Conservation (phyloP, 176 grass and related monocot species). For the Oryza meridionalis region DNA sequence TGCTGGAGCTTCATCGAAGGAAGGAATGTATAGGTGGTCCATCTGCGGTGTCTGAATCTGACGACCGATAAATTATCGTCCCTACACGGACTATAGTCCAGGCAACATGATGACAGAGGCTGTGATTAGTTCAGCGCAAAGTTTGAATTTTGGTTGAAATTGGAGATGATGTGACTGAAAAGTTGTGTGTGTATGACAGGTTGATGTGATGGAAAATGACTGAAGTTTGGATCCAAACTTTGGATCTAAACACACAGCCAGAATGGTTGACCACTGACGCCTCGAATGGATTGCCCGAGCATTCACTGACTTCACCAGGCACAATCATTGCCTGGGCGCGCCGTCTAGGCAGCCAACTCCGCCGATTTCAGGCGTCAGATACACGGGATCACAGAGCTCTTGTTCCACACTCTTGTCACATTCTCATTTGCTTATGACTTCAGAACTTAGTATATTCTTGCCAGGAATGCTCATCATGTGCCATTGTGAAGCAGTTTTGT, state of each 20-base stretch:
- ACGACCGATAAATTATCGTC: conserved; percentile 42
- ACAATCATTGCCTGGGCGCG: conserved; percentile 30
- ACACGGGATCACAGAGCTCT: neutral
- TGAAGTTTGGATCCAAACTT: too few relatives aligned
- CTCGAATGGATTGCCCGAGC: conserved; percentile 28
- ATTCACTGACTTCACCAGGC: conserved; percentile 30
- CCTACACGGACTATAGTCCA: neutral
- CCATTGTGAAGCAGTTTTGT: conserved; percentile 34
- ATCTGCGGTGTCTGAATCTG: conserved; percentile 44
- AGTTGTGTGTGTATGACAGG: too few relatives aligned
- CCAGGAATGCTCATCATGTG: neutral
- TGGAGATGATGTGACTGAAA: too few relatives aligned
- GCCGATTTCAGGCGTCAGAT: conserved; percentile 23
- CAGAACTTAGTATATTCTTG: neutral
- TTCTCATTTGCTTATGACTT: neutral
- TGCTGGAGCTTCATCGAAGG: conserved; percentile 87
- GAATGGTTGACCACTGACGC: conserved; percentile 32
- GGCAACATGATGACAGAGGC: conserved; percentile 41
- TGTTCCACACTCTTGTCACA: conserved; percentile 12
- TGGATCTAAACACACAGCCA: too few relatives aligned
- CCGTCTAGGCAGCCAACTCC: conserved; percentile 17
- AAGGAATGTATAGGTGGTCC: conserved; percentile 77
- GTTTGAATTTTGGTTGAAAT: too few relatives aligned
- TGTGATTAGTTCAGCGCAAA: too few relatives aligned
- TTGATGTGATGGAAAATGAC: too few relatives aligned